Conservation (phyloP, 2,329 filamentous ascomycete species). For the Ascochyta clinopodiicola region DNA sequence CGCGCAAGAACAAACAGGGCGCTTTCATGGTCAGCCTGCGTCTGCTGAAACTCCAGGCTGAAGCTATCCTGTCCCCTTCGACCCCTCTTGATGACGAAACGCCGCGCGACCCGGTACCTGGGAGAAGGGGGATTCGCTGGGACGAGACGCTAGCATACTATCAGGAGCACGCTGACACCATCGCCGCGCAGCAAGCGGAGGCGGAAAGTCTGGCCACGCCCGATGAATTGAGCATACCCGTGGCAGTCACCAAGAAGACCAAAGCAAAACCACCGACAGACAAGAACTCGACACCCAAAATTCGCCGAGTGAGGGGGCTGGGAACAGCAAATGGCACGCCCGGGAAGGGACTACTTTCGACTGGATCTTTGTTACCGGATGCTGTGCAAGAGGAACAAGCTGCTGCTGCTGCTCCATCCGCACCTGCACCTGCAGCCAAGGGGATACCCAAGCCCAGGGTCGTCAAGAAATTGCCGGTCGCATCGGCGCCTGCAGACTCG, state of each 20-base stretch:
- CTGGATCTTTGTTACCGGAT: constrained; percentile 40
- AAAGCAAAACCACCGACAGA: constrained; percentile 26
- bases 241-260: constrained; percentile 30
- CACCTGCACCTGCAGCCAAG: constrained; percentile 14
- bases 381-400: constrained; percentile 31
- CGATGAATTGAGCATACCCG: constrained; percentile 39
- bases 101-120: constrained; percentile 27
- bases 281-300: constrained; percentile 41
- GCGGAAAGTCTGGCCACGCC: constrained; percentile 40
- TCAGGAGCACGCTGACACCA: constrained; percentile 47
- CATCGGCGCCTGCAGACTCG: constrained; percentile 18
- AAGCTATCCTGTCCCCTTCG: constrained; percentile 28
- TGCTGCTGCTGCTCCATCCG: neutral
- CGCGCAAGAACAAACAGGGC: constrained; percentile 58
- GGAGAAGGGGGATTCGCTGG: constrained; percentile 52
- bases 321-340: constrained; percentile 49
- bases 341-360: constrained; percentile 43
- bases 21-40: constrained; percentile 52
- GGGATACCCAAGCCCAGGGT: constrained; percentile 26
- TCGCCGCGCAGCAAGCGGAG: constrained; percentile 36
- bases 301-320: constrained; percentile 40
- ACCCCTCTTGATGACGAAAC: constrained; percentile 13
- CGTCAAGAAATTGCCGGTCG: constrained; percentile 30
- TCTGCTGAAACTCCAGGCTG: constrained; percentile 51
- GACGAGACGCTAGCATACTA: constrained; percentile 56